These are phyloP conservation scores for Colletotrichum godetiae DNA, from an alignment of 2,329 filamentous ascomycete genomes.

Conservation along the genomic window DNA sequence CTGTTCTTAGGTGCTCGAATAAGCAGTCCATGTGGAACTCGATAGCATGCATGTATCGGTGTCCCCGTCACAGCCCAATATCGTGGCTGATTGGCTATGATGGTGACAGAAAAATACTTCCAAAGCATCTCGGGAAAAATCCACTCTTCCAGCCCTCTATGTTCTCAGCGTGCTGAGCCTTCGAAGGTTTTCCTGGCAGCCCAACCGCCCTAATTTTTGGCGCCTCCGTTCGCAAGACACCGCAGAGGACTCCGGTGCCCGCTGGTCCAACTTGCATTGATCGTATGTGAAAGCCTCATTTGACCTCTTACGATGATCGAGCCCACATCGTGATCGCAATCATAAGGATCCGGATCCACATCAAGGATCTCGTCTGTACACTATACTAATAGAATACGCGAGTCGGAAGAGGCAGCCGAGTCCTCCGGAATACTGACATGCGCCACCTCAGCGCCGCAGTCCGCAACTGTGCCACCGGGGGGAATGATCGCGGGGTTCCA, in stretches of 20 bases:
- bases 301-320: neutral
- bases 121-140: neutral
- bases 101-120: neutral
- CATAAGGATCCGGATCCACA: neutral
- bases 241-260: neutral
- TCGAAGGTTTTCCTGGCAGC: neutral
- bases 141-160: slow-evolving; percentile 1
- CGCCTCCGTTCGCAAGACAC: neutral
- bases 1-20: slow-evolving; percentile 1
- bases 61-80: neutral
- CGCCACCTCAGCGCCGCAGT: neutral
- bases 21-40: slow-evolving; percentile 7
- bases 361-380: neutral
- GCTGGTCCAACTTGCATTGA: slow-evolving; percentile 10
- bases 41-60: slow-evolving; percentile 26
- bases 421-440: neutral
- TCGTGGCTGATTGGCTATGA: neutral
- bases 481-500: neutral
- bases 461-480: too few species aligned
- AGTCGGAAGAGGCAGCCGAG: neutral
- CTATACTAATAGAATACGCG: neutral
- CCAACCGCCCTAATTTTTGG: neutral
- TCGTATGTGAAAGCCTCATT: slow-evolving; percentile 25
- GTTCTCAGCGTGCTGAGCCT: neutral
- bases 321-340: neutral